These are phyloP conservation scores for Halenospora varia DNA, from an alignment of 495 filamentous ascomycete species.

Conservation along the genomic window DNA sequence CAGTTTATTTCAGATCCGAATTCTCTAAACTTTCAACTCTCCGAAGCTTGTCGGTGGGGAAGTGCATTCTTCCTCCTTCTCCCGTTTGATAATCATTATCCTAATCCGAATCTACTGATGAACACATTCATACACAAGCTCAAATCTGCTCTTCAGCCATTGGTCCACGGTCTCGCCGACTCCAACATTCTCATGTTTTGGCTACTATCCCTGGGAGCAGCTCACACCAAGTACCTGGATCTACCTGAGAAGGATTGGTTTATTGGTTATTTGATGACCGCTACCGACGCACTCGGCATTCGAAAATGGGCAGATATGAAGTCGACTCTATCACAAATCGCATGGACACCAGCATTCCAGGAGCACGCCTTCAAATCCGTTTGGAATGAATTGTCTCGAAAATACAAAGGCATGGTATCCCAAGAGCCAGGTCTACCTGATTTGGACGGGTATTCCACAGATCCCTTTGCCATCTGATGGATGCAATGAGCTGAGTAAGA, in stretches of 20 bases:
- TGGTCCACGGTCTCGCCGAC: neutral
- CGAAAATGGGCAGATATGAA: neutral
- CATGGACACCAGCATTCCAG: neutral
- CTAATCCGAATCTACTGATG: conserved; percentile 1
- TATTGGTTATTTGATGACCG: neutral
- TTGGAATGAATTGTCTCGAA: neutral
- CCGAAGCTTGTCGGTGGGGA: neutral
- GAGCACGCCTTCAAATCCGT: neutral
- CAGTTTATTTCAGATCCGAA: neutral
- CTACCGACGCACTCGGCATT: neutral
- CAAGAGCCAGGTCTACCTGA: too few species aligned
- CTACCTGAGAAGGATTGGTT: conserved; percentile 4
- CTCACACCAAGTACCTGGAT: neutral
- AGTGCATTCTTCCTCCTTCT: neutral
- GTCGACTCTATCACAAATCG: neutral
- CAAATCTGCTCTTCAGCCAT: neutral
- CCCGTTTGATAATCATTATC: conserved; percentile 4
- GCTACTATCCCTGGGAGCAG: neutral
- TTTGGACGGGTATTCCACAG: too few species aligned
- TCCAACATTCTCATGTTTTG: neutral
- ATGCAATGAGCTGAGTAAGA: too few species aligned
- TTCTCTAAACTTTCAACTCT: neutral
- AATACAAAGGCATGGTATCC: too few species aligned
- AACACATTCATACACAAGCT: conserved; percentile 7
- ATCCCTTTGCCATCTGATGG: too few species aligned